phyloP scores from a whole-genome alignment of 192 early-diverging fungal species.

The Coemansia sp. region DNA sequence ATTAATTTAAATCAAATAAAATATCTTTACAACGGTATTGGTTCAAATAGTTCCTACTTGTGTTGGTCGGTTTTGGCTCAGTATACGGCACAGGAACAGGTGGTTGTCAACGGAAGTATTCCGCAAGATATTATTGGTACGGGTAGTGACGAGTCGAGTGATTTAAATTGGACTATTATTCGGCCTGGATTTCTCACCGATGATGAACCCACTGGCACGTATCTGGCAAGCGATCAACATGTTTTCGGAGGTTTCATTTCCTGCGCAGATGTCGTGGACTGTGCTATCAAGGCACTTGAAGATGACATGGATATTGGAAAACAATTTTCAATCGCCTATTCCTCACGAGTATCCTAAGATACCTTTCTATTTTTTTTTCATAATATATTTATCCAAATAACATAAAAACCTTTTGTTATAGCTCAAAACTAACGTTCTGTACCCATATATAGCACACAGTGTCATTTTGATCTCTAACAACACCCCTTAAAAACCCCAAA shows the following conservation, averaged over 20 bases:
- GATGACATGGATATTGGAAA: conserved; percentile 37
- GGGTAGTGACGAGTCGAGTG: not conserved
- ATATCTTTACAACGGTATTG: conserved; percentile 4
- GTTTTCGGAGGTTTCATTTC: conserved; percentile 43
- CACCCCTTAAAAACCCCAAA: conserved; percentile 30
- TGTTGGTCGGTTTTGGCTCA: conserved; percentile 41
- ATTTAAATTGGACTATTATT: conserved; percentile 35
- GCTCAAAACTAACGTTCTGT: conserved; percentile 36
- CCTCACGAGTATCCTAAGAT: conserved; percentile 31
- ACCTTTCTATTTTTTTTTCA: too few relatives aligned
- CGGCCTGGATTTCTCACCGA: conserved; percentile 21
- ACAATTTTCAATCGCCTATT: conserved; percentile 44
- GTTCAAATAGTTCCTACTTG: conserved; percentile 2
- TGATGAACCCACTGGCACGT: conserved; percentile 27
- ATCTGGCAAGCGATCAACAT: conserved; percentile 34
- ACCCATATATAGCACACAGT: conserved; percentile 30
- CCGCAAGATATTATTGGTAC: not conserved
- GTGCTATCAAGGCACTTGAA: conserved; percentile 37
- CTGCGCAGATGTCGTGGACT: conserved; percentile 32
- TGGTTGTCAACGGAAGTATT: conserved; percentile 11
- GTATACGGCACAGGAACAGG: conserved; percentile 36
- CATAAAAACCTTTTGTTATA: conserved; percentile 13
- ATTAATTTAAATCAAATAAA: conserved; percentile 31
- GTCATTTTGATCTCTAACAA: conserved; percentile 23
- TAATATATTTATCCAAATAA: not conserved